phyloP scores from a whole-genome alignment of 768 basidiomycete species.

The Lentinula sp. region DNA sequence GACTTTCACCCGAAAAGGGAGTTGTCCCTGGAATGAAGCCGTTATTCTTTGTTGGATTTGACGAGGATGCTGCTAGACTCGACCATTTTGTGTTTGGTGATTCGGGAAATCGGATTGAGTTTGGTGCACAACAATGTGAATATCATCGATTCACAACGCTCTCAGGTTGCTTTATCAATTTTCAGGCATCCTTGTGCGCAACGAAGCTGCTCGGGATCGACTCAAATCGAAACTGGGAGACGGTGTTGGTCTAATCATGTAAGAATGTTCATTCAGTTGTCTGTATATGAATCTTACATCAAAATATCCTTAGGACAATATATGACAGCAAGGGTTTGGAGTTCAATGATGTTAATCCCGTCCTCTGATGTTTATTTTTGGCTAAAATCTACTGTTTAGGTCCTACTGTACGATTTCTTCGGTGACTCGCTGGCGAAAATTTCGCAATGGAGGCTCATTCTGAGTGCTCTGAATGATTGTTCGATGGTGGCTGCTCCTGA shows the following conservation, averaged over 20 bases:
- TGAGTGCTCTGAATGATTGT: constrained; percentile 32
- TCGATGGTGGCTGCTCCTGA: constrained; percentile 27
- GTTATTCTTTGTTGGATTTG: constrained; percentile 47
- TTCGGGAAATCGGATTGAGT: constrained; percentile 42
- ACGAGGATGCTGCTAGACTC: constrained; percentile 34
- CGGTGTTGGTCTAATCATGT: constrained; percentile 53
- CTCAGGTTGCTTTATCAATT: neutral
- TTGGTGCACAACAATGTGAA: constrained; percentile 63
- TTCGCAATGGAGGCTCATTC: constrained; percentile 55
- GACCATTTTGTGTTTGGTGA: constrained; percentile 57
- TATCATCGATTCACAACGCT: neutral
- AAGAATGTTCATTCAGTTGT: neutral
- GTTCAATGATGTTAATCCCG: constrained; percentile 48
- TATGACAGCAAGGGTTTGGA: constrained; percentile 65
- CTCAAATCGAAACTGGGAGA: constrained; percentile 49
- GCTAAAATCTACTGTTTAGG: constrained; percentile 29
- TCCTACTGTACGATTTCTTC: constrained; percentile 73
- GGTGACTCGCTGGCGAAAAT: constrained; percentile 47
- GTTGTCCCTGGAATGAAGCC: constrained; percentile 49
- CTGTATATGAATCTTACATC: neutral
- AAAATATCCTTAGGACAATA: constrained; percentile 32
- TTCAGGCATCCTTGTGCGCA: constrained; percentile 64
- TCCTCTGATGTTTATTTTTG: neutral
- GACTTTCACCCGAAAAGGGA: constrained; percentile 48
- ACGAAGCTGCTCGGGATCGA: constrained; percentile 43